Base-by-base conservation (phyloP, 805 yeast genomes). In the Allodekkera sacchari region DNA sequence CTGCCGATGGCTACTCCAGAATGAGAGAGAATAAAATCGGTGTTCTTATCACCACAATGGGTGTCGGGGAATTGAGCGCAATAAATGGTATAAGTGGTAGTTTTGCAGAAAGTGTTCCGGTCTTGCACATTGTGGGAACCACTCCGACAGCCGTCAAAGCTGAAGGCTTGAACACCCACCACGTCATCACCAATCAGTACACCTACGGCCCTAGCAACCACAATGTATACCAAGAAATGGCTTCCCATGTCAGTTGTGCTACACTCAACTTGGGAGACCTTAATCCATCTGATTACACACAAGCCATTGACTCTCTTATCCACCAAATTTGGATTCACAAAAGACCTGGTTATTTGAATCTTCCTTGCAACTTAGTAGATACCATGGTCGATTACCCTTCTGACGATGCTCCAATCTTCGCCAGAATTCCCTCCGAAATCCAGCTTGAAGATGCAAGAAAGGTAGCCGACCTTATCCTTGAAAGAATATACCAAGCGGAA, bases 61-160 rank as follows among this genome's bases (percentile, higher is more conserved):
- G 95, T 31, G 96, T 85, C 12, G 96, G 96, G 35, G 95, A 85
- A 53, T 65, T 84, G 39, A 74, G 85, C 36, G 94, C 94, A 3
- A 48, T 84, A 39, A 84, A 84, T 56, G 95, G 94, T 29, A 61
- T 83, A 33, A 66, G 85, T 20, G 95, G 95, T 30, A 73, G 95
- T 0, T 79, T 70, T 59, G 81, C 94, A 21, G 96, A 85, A 57
- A 71, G 66, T 43, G 78, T 79, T 26, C 92, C 92, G 6, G 61
- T 85, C 3, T 61, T 85, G 35, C 95, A 84, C 56, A 77, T 87
- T 42, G 95, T 87, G 12, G 96, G 96, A 24, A 76, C 83, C 37
- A 75, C 85, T 6, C 61, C 71, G n/a, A 53, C 59, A 15, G 30
- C 20, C 7, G 43, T 31, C 12, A 53, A 54, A 25, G 14, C 12